Evolutionary conservation across 2,329 filamentous ascomycete species (phyloP).

Genomic region (Harringtonia lauricola): DNA sequence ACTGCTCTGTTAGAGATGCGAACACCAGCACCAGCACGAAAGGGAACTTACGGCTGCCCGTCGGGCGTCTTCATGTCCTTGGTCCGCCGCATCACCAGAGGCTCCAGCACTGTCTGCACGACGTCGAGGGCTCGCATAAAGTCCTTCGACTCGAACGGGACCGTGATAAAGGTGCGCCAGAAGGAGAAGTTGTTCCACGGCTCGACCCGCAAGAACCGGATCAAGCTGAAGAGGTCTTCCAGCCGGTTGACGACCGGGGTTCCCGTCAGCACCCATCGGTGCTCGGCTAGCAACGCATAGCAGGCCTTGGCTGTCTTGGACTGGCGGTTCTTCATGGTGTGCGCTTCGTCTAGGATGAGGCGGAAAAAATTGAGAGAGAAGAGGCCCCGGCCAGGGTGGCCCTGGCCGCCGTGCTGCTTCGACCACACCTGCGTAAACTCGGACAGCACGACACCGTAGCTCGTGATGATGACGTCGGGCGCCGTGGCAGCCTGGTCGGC

Average conservation of each 20-base stretch:
- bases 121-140: conserved; percentile 91
- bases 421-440: conserved; percentile 69
- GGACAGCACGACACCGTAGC: conserved; percentile 83
- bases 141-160: conserved; percentile 91
- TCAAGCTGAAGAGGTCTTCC: conserved; percentile 87
- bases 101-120: conserved; percentile 92
- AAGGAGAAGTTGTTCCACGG: conserved; percentile 99
- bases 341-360: conserved; percentile 89
- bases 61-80: conserved; percentile 97
- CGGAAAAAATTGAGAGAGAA: conserved; percentile 94
- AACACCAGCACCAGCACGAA: not conserved
- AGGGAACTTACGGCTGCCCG: conserved; percentile 37
- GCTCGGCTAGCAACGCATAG: conserved; percentile 74
- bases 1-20: conserved; percentile 13
- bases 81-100: conserved; percentile 85
- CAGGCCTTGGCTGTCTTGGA: conserved; percentile 94
- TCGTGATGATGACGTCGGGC: conserved; percentile 87
- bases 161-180: conserved; percentile 97
- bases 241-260: conserved; percentile 95
- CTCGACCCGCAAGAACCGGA: conserved; percentile 86
- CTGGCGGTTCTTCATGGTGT: conserved; percentile 80
- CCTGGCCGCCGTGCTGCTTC: conserved; percentile 46
- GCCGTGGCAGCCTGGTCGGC: conserved; percentile 61
- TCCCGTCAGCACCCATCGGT: conserved; percentile 89
- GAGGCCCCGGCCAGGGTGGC: conserved; percentile 56